Evolutionary conservation across 805 yeast species (phyloP), one percentile per base, ranked within the genome.

Genomic region (Metschnikowia cubensis): DNA sequence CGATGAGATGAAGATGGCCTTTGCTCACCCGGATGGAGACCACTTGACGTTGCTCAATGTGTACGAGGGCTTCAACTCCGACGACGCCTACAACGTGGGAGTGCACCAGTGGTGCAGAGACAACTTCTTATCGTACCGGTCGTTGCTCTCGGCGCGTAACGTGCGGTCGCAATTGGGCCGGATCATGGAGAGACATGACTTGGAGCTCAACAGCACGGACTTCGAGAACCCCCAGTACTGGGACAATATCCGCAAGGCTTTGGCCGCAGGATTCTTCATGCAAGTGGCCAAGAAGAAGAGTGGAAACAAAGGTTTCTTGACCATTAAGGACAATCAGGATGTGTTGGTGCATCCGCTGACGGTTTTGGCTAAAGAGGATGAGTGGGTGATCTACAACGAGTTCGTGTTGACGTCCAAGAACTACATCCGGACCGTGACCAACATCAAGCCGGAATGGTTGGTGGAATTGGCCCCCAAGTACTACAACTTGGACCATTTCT

Each of bases 231-330:
- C 80, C 46, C 63, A 65, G 38, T 90, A 88, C 70, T 85, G 84
- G 67, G 83, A 80, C 59, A 86, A 89, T 60, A 84, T 94, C 56
- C 79, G 96, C 50, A 87, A 86, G 66, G 96, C 98, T 0, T 70
- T 94, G 51, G 79, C 89, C 3, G 80, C 89, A n/a, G 99, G 99
- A 1, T 91, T 90, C 68, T 94, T 94, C 75, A 91, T 94, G 98
- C 99, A 94, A 73, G 96, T 88, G 49, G 98, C 97, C 33, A 94
- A 91, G 73, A 89, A 88, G 74, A 83, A 82, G 72, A 80, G 87
- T n/a, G 77, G 81, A 38, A 86, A 85, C 61, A 71, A 71, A 57
- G 91, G 88, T n/a, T 92, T 86, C 67, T 79, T 87, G 59, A 94
- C 99, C 0, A 87, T 91, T 45, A 90, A 90, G 69, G 99, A 94